Conservation (phyloP, 495 filamentous ascomycete species). For the Viridothelium virens region DNA sequence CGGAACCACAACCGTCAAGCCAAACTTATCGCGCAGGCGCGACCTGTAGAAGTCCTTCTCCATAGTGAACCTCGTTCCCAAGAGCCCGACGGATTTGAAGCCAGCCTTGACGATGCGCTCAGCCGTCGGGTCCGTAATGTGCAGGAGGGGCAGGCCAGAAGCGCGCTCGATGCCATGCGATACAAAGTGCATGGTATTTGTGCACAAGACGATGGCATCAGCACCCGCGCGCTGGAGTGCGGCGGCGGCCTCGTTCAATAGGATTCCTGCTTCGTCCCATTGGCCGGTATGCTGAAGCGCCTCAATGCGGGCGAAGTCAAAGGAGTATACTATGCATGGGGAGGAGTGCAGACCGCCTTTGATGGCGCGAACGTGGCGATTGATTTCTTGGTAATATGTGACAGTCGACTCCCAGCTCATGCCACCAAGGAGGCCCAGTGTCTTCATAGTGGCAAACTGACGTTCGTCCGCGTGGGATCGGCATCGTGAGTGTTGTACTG, state of each 20-base stretch:
- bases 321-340: conserved; percentile 22
- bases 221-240: conserved; percentile 19
- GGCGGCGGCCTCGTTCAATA: neutral
- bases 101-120: conserved; percentile 15
- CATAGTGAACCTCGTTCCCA: conserved; percentile 22
- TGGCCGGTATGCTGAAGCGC: conserved; percentile 10
- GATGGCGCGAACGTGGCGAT: conserved; percentile 15
- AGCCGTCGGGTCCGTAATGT: conserved; percentile 23
- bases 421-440: conserved; percentile 23
- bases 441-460: conserved; percentile 13
- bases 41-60: conserved; percentile 15
- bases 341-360: conserved; percentile 22
- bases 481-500: neutral
- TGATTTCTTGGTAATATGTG: conserved; percentile 25
- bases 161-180: conserved; percentile 9
- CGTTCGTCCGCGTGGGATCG: neutral
- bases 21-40: conserved; percentile 7
- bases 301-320: conserved; percentile 23
- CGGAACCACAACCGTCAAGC: conserved; percentile 16
- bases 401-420: conserved; percentile 21
- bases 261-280: conserved; percentile 19
- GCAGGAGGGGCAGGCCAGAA: conserved; percentile 20
- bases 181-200: conserved; percentile 22
- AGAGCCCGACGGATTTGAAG: conserved; percentile 18
- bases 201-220: conserved; percentile 21